phyloP scores from a whole-genome alignment of 148 eudicot species.

The Rhododendron mucronatum region DNA sequence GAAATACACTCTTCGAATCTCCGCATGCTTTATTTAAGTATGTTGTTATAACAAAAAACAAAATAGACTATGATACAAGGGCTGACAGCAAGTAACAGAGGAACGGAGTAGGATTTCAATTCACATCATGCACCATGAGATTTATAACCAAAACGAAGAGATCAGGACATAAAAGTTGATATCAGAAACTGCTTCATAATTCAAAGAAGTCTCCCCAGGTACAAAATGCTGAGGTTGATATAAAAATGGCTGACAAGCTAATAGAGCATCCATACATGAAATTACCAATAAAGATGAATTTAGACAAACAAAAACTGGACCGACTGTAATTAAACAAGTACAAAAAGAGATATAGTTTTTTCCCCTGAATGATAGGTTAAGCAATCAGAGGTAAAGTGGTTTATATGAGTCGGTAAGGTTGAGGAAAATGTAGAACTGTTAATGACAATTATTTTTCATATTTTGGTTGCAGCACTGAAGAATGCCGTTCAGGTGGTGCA shows the following conservation, averaged over 20 bases:
- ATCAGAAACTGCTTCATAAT: not conserved
- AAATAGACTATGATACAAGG: not conserved
- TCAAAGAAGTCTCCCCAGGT: not conserved
- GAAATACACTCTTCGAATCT: not conserved
- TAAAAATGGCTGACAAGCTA: not conserved
- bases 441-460: not conserved
- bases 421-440: not conserved
- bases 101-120: not conserved
- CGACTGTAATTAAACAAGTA: not conserved
- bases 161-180: not conserved
- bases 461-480: not conserved
- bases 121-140: not conserved
- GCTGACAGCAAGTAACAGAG: not conserved
- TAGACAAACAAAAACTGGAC: not conserved
- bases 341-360: not conserved
- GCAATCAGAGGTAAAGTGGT: not conserved
- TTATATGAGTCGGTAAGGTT: not conserved
- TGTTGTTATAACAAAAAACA: not conserved
- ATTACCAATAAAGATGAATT: too few species aligned
- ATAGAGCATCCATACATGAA: not conserved
- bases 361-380: not conserved
- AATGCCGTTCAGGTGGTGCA: too few species aligned
- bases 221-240: not conserved
- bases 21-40: not conserved
- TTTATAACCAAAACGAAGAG: not conserved